A percentile compares a stretch with the other conserved stretches of the same genome.
Conservation (phyloP, 768 basidiomycete genomes). For the Pilatotrama ljubarskyi region DNA sequence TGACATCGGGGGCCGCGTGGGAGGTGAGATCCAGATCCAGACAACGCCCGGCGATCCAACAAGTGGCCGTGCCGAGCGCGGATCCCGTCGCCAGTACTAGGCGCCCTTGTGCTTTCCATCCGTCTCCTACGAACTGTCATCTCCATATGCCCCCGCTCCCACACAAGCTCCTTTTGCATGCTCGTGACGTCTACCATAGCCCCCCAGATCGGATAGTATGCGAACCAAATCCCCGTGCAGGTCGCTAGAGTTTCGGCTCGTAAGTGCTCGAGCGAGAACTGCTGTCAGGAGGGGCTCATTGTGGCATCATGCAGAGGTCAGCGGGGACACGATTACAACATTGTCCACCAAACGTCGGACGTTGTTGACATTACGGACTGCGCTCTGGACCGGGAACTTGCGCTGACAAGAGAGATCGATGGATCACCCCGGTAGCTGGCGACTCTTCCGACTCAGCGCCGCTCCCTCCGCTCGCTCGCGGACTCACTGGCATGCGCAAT, state of each 20-base stretch:
- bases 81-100: not conserved
- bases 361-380: too few species aligned
- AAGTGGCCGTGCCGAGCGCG: conserved; percentile 16
- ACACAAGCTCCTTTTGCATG: not conserved
- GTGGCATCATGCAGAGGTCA: too few species aligned
- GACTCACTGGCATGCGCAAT: not conserved
- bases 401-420: not conserved
- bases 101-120: not conserved
- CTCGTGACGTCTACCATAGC: too few species aligned
- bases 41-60: not conserved
- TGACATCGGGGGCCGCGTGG: not conserved
- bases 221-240: too few species aligned
- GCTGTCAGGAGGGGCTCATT: too few species aligned
- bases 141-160: not conserved
- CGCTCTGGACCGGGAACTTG: not conserved
- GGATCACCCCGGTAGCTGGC: not conserved
- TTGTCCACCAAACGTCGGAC: too few species aligned
- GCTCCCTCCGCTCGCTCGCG: not conserved
- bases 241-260: too few species aligned
- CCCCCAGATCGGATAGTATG: too few species aligned
- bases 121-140: not conserved
- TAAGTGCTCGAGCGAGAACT: too few species aligned
- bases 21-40: not conserved
- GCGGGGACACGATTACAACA: too few species aligned
- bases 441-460: not conserved